These are phyloP conservation scores for Aspergillus asperescens DNA, from an alignment of 495 filamentous ascomycete genomes.

Conservation along the genomic window DNA sequence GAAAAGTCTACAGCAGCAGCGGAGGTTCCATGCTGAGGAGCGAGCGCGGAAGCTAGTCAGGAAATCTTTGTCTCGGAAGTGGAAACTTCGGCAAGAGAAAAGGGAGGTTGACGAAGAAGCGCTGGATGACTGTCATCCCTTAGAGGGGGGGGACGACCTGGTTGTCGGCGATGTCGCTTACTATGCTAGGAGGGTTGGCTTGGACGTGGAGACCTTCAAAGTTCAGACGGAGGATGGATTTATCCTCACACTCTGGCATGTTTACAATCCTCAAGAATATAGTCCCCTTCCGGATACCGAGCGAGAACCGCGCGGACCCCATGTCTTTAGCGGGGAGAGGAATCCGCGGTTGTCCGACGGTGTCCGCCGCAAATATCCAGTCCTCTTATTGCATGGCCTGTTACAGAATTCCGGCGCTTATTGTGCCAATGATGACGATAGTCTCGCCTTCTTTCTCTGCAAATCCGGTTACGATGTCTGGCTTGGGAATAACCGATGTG, in stretches of 20 bases:
- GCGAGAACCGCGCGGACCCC: conserved; percentile 29
- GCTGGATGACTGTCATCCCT: conserved; percentile 56
- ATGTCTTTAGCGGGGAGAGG: conserved; percentile 28
- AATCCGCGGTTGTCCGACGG: conserved; percentile 7
- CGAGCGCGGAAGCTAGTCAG: conserved; percentile 49
- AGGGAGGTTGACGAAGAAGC: conserved; percentile 34
- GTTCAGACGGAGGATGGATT: conserved; percentile 96
- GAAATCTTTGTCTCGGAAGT: conserved; percentile 51
- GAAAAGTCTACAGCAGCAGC: conserved; percentile 48
- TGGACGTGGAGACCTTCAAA: conserved; percentile 77
- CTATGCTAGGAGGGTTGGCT: conserved; percentile 82
- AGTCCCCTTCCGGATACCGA: conserved; percentile 38
- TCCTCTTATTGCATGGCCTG: conserved; percentile 83
- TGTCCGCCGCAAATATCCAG: conserved; percentile 67
- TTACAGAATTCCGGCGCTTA: conserved; percentile 85
- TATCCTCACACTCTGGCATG: conserved; percentile 79
- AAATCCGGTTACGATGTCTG: conserved; percentile 96
- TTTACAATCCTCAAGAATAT: conserved; percentile 80
- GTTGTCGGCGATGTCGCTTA: conserved; percentile 76
- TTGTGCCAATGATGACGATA: conserved; percentile 85
- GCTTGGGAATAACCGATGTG: conserved; percentile 94
- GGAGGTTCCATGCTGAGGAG: conserved; percentile 71
- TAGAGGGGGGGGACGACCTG: conserved; percentile 74
- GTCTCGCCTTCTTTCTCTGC: conserved; percentile 84
- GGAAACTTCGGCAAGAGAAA: conserved; percentile 49